phyloP scores from a whole-genome alignment of 345 rosid species.

The Citrus unshiu region DNA sequence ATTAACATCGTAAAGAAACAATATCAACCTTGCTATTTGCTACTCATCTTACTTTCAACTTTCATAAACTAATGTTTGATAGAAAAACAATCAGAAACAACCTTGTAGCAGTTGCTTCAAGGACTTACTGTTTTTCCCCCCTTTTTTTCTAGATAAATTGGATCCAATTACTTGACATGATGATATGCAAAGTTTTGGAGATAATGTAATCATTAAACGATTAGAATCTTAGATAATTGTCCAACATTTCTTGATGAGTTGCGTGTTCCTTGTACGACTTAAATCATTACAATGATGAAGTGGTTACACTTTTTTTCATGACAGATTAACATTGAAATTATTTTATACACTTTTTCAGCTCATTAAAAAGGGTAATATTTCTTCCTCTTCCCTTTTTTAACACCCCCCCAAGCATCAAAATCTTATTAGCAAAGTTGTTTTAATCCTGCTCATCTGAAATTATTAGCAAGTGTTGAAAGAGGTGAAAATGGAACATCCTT shows the following conservation, averaged over 20 bases:
- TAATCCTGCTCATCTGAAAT: no score
- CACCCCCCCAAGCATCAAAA: no score
- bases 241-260: background rate
- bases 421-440: no score
- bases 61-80: background rate
- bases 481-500: no score
- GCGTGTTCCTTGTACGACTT: constrained; percentile 4
- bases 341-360: no score
- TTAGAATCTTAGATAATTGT: constrained; percentile 18
- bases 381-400: no score
- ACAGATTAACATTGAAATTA: no score
- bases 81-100: background rate
- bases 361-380: no score
- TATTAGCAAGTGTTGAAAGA: no score
- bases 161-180: background rate
- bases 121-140: background rate
- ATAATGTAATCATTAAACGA: constrained; percentile 18
- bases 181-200: background rate
- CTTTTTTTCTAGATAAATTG: background rate
- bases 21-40: background rate
- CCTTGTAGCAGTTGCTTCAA: background rate
- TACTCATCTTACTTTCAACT: background rate
- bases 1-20: background rate
- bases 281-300: constrained; percentile 10
- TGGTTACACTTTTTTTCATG: background rate